Percentiles rank a stretch among this genome's conserved stretches.
phyloP scores from a whole-genome alignment of 495 filamentous ascomycete species.

The Penicillium verhagenii region DNA sequence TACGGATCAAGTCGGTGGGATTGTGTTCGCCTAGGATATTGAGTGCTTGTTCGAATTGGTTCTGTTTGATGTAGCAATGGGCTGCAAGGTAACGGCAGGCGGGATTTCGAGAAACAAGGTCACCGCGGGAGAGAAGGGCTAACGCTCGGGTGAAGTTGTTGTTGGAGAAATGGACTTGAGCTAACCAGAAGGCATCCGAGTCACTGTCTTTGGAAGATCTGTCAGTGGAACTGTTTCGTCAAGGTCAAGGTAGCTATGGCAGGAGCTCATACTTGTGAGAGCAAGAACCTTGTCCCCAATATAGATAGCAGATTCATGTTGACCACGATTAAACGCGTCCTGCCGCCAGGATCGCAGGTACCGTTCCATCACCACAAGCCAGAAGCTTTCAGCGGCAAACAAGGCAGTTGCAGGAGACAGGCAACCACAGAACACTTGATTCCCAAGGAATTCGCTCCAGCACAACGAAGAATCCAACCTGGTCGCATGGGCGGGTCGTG shows the following conservation, averaged over 20 bases:
- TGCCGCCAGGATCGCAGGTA: conserved; percentile 91
- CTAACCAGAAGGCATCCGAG: conserved; percentile 90
- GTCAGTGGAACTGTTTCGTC: conserved; percentile 20
- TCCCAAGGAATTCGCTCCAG: neutral
- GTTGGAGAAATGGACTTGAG: conserved; percentile 89
- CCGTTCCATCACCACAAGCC: conserved; percentile 66
- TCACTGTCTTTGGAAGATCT: conserved; percentile 64
- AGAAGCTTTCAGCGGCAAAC: neutral
- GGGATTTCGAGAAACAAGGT: conserved; percentile 75
- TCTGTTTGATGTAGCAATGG: conserved; percentile 89
- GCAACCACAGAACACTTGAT: neutral
- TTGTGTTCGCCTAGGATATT: conserved; percentile 87
- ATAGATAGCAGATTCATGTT: conserved; percentile 93
- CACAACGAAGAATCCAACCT: conserved; percentile 9
- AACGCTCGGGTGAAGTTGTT: conserved; percentile 91
- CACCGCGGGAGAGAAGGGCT: conserved; percentile 78
- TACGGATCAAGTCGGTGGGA: conserved; percentile 78
- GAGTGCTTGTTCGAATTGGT: conserved; percentile 84
- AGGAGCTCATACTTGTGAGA: conserved; percentile 66
- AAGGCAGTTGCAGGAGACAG: neutral
- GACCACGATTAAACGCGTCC: conserved; percentile 88
- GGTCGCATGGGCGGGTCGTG: conserved; percentile 24
- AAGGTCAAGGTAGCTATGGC: neutral
- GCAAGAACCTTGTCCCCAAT: conserved; percentile 96
- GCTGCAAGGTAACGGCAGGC: conserved; percentile 90